Evolutionary conservation across 2,329 filamentous ascomycete genomes (phyloP).

Genomic region (Ceratocystis smalleyi): DNA sequence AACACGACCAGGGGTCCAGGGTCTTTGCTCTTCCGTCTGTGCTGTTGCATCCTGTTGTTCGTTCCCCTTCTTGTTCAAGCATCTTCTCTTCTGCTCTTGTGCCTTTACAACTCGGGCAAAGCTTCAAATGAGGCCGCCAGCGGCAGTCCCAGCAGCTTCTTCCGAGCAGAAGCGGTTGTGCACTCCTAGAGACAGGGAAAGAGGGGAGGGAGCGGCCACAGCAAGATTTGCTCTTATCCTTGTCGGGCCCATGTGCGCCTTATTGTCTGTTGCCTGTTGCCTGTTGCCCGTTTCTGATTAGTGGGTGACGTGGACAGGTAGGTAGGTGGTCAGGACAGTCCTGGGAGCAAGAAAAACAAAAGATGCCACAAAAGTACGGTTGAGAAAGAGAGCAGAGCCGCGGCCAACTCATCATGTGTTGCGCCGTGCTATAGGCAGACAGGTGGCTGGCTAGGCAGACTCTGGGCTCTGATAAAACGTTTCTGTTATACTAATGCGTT

Average conservation of each 20-base stretch:
- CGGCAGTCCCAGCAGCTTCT: neutral
- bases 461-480: neutral
- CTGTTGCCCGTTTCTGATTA: neutral
- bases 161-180: neutral
- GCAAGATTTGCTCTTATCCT: neutral
- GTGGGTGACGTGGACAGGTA: neutral
- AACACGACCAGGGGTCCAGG: neutral
- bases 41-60: neutral
- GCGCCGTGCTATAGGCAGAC: too few species aligned
- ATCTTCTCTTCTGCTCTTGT: neutral
- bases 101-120: neutral
- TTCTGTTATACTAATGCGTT: neutral
- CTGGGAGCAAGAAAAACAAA: neutral
- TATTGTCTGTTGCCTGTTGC: neutral
- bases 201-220: neutral
- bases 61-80: neutral
- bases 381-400: neutral
- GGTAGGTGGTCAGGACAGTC: neutral
- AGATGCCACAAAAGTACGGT: neutral
- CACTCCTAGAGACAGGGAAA: neutral
- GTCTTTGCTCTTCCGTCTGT: neutral
- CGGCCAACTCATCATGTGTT: neutral
- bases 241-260: neutral
- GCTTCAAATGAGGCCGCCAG: neutral
- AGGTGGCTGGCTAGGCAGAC: neutral